These are phyloP conservation scores for Colletotrichum lupini DNA, from an alignment of 2,329 filamentous ascomycete genomes.

Conservation along the genomic window DNA sequence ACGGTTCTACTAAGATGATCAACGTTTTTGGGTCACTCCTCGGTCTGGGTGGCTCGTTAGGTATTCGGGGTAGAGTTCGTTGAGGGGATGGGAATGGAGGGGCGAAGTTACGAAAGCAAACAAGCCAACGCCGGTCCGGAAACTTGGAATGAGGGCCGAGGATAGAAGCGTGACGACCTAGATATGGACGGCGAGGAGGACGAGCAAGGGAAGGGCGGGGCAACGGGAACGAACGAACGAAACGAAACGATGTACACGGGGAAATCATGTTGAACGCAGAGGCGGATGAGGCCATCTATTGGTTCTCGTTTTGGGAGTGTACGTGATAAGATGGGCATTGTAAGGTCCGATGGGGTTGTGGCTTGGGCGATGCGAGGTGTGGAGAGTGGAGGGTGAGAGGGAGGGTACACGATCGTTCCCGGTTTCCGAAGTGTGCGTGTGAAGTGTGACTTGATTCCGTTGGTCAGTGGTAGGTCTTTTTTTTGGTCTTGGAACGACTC, in stretches of 20 bases:
- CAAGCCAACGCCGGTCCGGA: background rate
- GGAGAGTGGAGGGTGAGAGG: background rate
- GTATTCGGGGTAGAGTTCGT: background rate
- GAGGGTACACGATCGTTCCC: background rate
- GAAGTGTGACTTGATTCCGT: background rate
- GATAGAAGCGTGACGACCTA: background rate
- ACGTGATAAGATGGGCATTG: constrained; percentile 10
- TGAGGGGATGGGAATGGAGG: background rate
- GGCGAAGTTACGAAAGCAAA: background rate
- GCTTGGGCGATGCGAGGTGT: background rate
- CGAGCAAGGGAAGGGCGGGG: background rate
- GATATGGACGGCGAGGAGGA: background rate
- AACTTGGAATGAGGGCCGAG: background rate
- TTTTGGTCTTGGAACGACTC: background rate
- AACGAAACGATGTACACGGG: too few relatives aligned
- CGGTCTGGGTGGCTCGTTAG: background rate
- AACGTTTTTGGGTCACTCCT: background rate
- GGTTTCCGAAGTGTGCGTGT: background rate
- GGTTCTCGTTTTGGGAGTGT: background rate
- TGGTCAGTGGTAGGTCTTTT: background rate
- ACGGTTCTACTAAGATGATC: background rate
- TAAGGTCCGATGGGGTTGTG: background rate
- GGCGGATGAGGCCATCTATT: background rate
- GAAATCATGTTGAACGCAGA: background rate
- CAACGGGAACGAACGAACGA: too few relatives aligned